Evolutionary conservation across 352 stramenopile species (phyloP), one percentile per base, ranked within the genome.

Genomic region (Globisporangium takayamanum): DNA sequence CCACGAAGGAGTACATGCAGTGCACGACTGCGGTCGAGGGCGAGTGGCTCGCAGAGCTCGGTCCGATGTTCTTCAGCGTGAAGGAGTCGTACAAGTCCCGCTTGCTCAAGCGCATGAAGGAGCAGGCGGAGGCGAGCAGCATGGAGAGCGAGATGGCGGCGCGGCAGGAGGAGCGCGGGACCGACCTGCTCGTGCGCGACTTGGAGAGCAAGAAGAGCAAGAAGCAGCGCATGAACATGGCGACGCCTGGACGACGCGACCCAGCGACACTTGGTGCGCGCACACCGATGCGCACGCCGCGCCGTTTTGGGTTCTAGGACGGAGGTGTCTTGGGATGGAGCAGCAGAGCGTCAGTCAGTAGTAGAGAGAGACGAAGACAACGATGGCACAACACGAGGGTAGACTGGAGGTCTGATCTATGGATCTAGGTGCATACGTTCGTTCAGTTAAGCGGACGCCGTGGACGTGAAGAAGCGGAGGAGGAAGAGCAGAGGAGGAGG

Each of bases 21-120:
- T 98, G 94, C 68, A 93, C 98, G 4, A 99, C 96, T 15, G 96
- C 97, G 1, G 97, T 99, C 6, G 97, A 99, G 67, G 94, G 95
- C n/a, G 94, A 99, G 78, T 99, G 97, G 97, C 85, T 99, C 2
- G 97, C 97, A 16, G 97, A 99, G 74, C 78, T 99, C n/a, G 97
- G 96, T 2, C 96, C 97, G 12, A 99, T 99, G 96, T 99, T 99
- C 70, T 99, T 99, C 72, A 98, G 84, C 49, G 82, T 99, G 33
- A 99, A 99, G 66, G 95, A 98, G 64, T 97, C 85, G 33, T 98
- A 97, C 71, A 92, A 98, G 70, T 96, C 87, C 39, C 84, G 87
- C 4, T 68, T 99, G 45, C 71, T 90, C 18, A 95, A 97, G 67
- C 79, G 89, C 37, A 89, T 73, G 73, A 98, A 96, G 69, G 84